Evolutionary conservation across 2,329 filamentous ascomycete species (phyloP), one percentile per base, ranked within the genome.

Genomic region (Fusarium sp.): DNA sequence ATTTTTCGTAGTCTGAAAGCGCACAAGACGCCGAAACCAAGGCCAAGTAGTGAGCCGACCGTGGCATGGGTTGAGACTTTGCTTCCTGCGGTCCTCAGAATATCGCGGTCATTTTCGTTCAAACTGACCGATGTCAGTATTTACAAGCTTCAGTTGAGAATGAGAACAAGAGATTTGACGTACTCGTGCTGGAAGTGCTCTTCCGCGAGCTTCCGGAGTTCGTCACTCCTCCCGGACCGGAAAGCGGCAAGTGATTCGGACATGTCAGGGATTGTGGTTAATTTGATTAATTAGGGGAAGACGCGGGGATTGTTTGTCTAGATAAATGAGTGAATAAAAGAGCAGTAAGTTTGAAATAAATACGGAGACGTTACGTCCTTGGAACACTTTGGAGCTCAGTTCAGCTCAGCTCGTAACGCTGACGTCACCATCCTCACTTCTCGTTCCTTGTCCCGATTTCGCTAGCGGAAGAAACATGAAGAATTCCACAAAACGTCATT

Each of bases 141-240:
- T 5, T 31, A 22, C 12, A 26, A n/a, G 3, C 44, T 45, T 22
- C 6, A 22, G 7, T 14, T 13, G 18, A n/a, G 6, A 7, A 8
- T n/a, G 2, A 15, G 14, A 41, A n/a, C 14, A 41, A n/a, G 38
- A 2, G 22, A 5, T 7, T n/a, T 14, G 28, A 39, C 47, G 6
- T 64, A 65, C 62, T 65, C 62, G 1, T 65, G 63, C 18, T 57
- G 41, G 5, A 65, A 33, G 26, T 65, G 63, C 24, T 65, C 41
- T 10, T 56, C 41, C 3, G 62, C 62, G 8, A 65, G 59, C 1
- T n/a, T 35, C 2, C 41, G 59, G 1, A 65, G 63, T 7, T 65
- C 63, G 1, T 38, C 35, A 12, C 60, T 64, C 15, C 42, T 48
- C 30, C 63, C 41, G 7, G 24, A 3, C 6, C 63, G 41, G 2